Evolutionary conservation across 768 basidiomycete species (phyloP).

Genomic region (Boletus barrowsii): DNA sequence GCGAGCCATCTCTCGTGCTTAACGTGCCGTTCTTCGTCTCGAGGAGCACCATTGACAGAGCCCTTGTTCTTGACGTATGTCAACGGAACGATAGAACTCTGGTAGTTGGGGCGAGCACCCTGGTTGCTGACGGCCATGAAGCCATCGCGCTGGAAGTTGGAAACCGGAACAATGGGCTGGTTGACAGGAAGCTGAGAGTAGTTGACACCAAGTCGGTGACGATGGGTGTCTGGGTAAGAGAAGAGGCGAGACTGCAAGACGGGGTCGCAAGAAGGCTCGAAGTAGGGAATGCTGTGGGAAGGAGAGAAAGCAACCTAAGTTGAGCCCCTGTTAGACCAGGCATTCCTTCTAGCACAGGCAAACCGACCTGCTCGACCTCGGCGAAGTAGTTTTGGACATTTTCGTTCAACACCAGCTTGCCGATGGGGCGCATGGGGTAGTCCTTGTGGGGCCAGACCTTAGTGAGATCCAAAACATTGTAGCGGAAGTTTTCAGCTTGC

Average conservation of each 20-base stretch:
- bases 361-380: constrained; percentile 85
- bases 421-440: constrained; percentile 85
- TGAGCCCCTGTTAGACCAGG: constrained; percentile 3
- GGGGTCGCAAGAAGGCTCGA: constrained; percentile 89
- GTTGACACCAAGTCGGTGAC: constrained; percentile 77
- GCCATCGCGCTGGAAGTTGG: constrained; percentile 95
- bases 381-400: constrained; percentile 88
- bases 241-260: constrained; percentile 93
- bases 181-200: constrained; percentile 90
- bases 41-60: constrained; percentile 40
- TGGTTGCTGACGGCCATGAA: constrained; percentile 67
- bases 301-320: constrained; percentile 77
- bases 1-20: constrained; percentile 78
- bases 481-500: constrained; percentile 87
- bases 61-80: constrained; percentile 52
- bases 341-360: constrained; percentile 25
- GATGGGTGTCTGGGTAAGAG: constrained; percentile 90
- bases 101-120: constrained; percentile 84
- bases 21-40: constrained; percentile 37
- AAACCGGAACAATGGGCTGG: constrained; percentile 63
- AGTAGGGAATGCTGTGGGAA: constrained; percentile 81
- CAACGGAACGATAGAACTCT: constrained; percentile 72
- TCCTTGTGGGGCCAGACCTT: constrained; percentile 89
- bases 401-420: constrained; percentile 79
- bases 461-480: constrained; percentile 89